Conservation (phyloP, 1,139 yeast species). For the Geotrichum armillariae region DNA sequence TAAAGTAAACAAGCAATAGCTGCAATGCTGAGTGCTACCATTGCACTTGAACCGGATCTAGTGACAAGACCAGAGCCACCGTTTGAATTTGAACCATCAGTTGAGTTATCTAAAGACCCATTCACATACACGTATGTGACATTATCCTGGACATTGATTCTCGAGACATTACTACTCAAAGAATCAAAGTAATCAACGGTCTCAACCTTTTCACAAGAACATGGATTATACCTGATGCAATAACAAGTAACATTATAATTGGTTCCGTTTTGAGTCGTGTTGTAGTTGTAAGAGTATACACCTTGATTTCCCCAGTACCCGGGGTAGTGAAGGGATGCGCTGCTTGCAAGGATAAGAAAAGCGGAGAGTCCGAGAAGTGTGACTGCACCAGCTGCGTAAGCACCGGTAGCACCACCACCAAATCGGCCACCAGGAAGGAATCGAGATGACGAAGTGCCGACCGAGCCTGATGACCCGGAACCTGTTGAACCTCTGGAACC, state of each 20-base stretch:
- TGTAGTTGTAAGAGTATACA: constrained; percentile 28
- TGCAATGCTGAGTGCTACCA: constrained; percentile 6
- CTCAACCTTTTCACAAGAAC: constrained; percentile 29
- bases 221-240: constrained; percentile 28
- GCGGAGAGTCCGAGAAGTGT: constrained; percentile 27
- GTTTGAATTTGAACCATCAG: not conserved
- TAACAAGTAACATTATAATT: constrained; percentile 28
- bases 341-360: constrained; percentile 19
- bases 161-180: constrained; percentile 24
- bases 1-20: constrained; percentile 4
- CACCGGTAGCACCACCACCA: constrained; percentile 30
- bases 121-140: constrained; percentile 25
- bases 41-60: constrained; percentile 8
- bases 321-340: constrained; percentile 22
- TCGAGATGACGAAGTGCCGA: constrained; percentile 15
- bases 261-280: constrained; percentile 28
- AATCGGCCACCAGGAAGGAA: constrained; percentile 25
- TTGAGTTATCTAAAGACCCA: constrained; percentile 27
- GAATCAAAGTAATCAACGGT: constrained; percentile 25
- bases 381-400: constrained; percentile 30
- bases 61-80: not conserved
- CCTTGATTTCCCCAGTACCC: constrained; percentile 31
- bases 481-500: constrained; percentile 6
- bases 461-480: not conserved
- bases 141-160: constrained; percentile 5